Base-by-base conservation (phyloP, 2,329 filamentous ascomycete genomes). In the Alternaria brassicae region DNA sequence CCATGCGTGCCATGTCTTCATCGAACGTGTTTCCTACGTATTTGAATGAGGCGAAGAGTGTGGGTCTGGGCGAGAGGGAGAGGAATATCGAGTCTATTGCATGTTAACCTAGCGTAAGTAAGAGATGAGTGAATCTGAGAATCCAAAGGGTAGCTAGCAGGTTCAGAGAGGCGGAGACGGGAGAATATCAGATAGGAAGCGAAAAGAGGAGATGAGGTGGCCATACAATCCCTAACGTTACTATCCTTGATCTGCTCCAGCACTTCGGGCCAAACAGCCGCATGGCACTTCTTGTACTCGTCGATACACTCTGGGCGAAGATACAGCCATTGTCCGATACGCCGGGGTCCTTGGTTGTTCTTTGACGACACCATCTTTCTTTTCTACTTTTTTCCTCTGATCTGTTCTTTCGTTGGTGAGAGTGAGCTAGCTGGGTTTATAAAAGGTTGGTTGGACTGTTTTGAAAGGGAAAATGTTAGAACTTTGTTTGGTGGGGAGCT, bases 1-100 rank as follows among this genome's bases (percentile, higher is more conserved):
- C 83, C 90, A 93, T 93, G 61, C 82, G 83, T 76, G 86, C 84
- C 91, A 94, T 93, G 72, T 94, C 91, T 9, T 82, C 88, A 2
- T 85, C 87, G 60, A 86, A 93, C 63, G 91, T 85, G 60, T 85
- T 85, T 0, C 91, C 91, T n/a, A 90, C 82, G 70, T 93, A 94
- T 75, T 91, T 93, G 82, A 93, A 92, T 23, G 82, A 87, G 0
- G 89, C 89, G 72, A 93, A 93, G 1, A 94, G 82, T 40, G 88
- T 88, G 53, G 72, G 72, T 4, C 85, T 79, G 0, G 84, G 84
- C 5, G 75, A 78, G 12, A 87, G 82, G 71, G 91, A 88, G 67
- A 91, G 86, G 78, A 86, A 92, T 73, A 93, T 85, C 65, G 87
- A 91, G 70, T 93, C 89, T 69, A 10, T 10, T 9, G 7, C 6